Conservation (phyloP, 495 filamentous ascomycete species). For the Penicillium salamii region DNA sequence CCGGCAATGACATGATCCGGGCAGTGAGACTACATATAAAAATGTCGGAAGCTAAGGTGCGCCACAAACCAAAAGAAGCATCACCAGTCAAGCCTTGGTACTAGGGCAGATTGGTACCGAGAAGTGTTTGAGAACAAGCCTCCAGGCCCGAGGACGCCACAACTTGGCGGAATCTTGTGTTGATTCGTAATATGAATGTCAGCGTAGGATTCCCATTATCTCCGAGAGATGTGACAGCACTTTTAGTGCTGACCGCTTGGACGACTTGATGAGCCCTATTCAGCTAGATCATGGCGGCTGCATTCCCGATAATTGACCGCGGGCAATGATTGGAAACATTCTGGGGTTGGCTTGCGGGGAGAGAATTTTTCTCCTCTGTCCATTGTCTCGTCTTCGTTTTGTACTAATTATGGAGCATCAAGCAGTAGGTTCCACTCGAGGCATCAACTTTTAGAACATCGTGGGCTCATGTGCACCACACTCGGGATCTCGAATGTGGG, state of each 20-base stretch:
- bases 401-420: no score
- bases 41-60: conserved; percentile 10
- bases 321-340: neutral
- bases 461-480: neutral
- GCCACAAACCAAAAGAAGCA: conserved; percentile 21
- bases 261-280: neutral
- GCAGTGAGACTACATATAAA: conserved; percentile 5
- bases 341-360: neutral
- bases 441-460: neutral
- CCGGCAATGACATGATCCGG: conserved; percentile 13
- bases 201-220: neutral
- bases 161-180: neutral
- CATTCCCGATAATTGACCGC: neutral
- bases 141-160: conserved; percentile 2
- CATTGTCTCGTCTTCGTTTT: neutral
- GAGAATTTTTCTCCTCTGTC: neutral
- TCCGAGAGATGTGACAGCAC: no score
- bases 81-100: conserved; percentile 7
- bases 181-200: conserved; percentile 1
- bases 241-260: neutral
- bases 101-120: conserved; percentile 10
- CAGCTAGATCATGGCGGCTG: neutral
- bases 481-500: neutral
- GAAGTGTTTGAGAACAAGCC: conserved; percentile 10
- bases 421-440: neutral